phyloP scores from a whole-genome alignment of 345 rosid species.

The Heritiera littoralis region DNA sequence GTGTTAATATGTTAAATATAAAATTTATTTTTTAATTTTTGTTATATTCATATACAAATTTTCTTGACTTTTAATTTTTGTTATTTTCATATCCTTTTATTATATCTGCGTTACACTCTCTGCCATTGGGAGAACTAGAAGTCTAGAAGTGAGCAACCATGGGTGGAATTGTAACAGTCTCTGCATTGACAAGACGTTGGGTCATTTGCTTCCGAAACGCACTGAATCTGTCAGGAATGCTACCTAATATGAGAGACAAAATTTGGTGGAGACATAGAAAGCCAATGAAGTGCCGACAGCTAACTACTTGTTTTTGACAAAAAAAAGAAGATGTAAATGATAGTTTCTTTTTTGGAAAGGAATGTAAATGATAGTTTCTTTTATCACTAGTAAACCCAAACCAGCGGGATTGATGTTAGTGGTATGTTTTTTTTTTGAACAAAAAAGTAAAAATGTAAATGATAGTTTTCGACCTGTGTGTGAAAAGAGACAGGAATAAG shows the following conservation, averaged over 20 bases:
- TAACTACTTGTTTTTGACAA: neutral
- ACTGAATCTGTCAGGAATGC: neutral
- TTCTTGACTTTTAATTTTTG: too few species aligned
- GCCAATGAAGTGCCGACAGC: neutral
- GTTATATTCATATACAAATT: too few species aligned
- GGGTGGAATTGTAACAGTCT: too few species aligned
- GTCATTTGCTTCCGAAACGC: neutral
- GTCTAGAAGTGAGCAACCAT: too few species aligned
- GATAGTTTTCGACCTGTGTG: neutral
- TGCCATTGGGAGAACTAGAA: too few species aligned
- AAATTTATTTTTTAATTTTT: too few species aligned
- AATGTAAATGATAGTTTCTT: neutral
- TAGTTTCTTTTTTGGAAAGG: neutral
- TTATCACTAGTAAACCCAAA: too few species aligned
- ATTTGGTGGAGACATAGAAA: neutral
- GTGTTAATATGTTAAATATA: too few species aligned
- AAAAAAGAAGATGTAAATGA: neutral
- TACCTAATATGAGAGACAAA: too few species aligned
- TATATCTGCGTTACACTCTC: too few species aligned
- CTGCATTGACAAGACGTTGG: neutral
- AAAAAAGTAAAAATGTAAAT: neutral
- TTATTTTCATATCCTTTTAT: too few species aligned
- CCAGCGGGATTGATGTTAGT: too few species aligned
- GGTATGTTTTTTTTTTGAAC: neutral
- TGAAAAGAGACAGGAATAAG: neutral